These are phyloP conservation scores for Pleurotus giganteus DNA, from an alignment of 768 basidiomycete genomes.

Conservation along the genomic window DNA sequence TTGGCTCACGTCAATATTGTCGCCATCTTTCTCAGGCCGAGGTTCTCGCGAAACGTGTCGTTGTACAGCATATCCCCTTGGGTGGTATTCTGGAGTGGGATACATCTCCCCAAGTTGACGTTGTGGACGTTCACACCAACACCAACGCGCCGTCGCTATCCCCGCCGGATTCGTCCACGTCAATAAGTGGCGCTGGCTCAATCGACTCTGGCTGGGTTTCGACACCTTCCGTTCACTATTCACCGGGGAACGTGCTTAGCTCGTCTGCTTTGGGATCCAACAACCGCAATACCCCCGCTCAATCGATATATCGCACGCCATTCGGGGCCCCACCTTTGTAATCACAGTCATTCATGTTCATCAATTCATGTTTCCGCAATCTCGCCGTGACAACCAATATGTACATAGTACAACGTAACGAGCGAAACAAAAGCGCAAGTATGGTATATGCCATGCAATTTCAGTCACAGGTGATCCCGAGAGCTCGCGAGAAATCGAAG, in stretches of 20 bases:
- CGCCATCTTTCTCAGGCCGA: conserved; percentile 59
- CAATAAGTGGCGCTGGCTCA: neutral
- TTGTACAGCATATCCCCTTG: conserved; percentile 90
- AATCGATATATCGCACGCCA: conserved; percentile 4
- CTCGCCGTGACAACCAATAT: conserved; percentile 3
- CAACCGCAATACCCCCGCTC: conserved; percentile 7
- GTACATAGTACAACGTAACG: neutral
- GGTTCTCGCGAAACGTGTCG: conserved; percentile 91
- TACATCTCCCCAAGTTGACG: conserved; percentile 11
- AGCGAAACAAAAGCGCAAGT: neutral
- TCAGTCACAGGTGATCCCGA: conserved; percentile 7
- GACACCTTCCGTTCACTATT: neutral
- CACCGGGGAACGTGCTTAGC: neutral
- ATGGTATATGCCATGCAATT: conserved; percentile 1
- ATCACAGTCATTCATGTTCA: neutral
- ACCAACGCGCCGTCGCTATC: conserved; percentile 9
- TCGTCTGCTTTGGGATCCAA: neutral
- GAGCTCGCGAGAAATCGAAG: conserved; percentile 11
- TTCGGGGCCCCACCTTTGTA: conserved; percentile 1
- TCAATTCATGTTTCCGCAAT: neutral
- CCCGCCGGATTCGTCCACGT: conserved; percentile 2
- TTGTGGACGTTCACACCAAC: neutral
- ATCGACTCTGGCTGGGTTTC: conserved; percentile 11
- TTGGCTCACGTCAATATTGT: conserved; percentile 3
- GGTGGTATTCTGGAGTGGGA: conserved; percentile 80